Evolutionary conservation across 2,329 filamentous ascomycete species (phyloP), one percentile per base, ranked within the genome.

Genomic region (Leptographium lundbergii): DNA sequence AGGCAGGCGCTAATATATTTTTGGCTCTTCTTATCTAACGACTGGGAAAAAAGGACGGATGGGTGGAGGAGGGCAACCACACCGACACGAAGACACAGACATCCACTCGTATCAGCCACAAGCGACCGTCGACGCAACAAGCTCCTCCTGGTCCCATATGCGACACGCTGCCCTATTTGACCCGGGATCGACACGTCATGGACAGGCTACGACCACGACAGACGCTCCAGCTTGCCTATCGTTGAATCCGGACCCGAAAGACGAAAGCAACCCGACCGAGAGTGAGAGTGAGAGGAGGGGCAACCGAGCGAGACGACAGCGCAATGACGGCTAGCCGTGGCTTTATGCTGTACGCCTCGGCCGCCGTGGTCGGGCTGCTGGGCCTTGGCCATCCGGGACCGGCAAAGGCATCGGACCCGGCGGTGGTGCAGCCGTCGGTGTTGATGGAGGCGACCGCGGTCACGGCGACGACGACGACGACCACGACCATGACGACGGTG

Each of bases 341-440:
- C 58, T 60, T 64, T 45, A 57, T 62, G 62, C 58, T 63, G 56
- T 61, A 60, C n/a, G 53, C 62, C 47, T 64, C 63, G 53, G 61
- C 61, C 14, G 62, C 63, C 14, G 63, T 59, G 47, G 60, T 64
- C 5, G 62, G 63, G 6, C 58, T 64, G 52, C 60, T 64, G 6
- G 63, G 61, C 19, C 57, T 64, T 13, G 63, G 62, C 39, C 60
- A 60, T 47, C 60, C 58, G 4, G 58, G 57, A 0, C 62, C 59
- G 32, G 62, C 60, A 10, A 56, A 59, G 54, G 63, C 62, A 4
- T 56, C 61, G 2, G 59, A 55, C 7, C 58, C 60, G 7, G 54
- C 34, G 22, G 14, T 32, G 10, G 3, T 29, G 29, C 29, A 48
- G 22, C 11, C 39, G 34, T 45, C 52, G 27, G n/a, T 27, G n/a